A percentile compares a stretch with the other conserved stretches of the same genome.
These are phyloP conservation scores for Phytophthora capsici DNA, from an alignment of 352 stramenopile genomes.

Conservation along the genomic window DNA sequence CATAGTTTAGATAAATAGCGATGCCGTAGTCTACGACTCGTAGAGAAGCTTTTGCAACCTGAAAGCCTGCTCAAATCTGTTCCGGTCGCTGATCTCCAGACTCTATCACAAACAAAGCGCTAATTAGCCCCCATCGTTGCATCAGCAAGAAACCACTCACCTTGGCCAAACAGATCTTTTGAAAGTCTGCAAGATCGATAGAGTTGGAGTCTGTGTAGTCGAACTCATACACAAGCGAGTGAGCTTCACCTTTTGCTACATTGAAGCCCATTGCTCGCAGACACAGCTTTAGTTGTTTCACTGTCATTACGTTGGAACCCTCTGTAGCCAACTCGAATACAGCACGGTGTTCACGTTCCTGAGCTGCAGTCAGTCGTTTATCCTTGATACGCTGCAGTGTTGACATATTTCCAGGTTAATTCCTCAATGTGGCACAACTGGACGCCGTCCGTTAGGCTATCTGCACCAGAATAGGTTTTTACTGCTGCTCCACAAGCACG, in stretches of 20 bases:
- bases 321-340: constrained; percentile 33
- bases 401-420: constrained; percentile 8
- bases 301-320: constrained; percentile 28
- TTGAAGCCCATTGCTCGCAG: constrained; percentile 41
- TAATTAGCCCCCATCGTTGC: background rate
- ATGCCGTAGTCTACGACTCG: too few relatives aligned
- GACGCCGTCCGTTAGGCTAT: constrained; percentile 14
- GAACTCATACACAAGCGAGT: constrained; percentile 52
- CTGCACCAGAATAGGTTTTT: constrained; percentile 8
- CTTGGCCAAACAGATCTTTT: constrained; percentile 53
- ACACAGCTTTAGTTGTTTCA: constrained; percentile 41
- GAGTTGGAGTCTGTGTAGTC: constrained; percentile 44
- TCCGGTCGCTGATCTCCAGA: constrained; percentile 28
- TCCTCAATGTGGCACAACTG: constrained; percentile 3
- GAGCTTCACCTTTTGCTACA: constrained; percentile 27
- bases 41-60: constrained; percentile 12
- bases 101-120: constrained; percentile 6
- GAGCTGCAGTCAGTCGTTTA: constrained; percentile 31
- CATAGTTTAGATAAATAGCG: background rate
- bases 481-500: background rate
- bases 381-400: constrained; percentile 36
- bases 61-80: constrained; percentile 42
- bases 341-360: constrained; percentile 32
- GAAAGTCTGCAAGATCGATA: constrained; percentile 46
- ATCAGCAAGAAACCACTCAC: constrained; percentile 9